These are phyloP conservation scores for Crucibulum laeve DNA, from an alignment of 768 basidiomycete species.

Conservation along the genomic window DNA sequence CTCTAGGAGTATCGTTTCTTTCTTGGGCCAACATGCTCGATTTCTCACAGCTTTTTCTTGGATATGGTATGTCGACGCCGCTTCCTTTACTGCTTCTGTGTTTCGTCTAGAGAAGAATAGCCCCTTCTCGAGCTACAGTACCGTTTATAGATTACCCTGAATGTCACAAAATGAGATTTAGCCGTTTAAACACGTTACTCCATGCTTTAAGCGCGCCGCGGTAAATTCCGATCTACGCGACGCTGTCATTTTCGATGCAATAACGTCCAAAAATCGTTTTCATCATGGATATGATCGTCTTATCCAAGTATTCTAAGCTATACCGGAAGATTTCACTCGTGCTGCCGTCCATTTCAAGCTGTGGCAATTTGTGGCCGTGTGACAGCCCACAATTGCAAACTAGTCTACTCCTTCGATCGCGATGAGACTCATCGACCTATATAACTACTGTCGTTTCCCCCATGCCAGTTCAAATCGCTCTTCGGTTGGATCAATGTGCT, in stretches of 20 bases:
- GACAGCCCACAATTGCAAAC: constrained; percentile 12
- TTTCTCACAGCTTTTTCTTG: not conserved
- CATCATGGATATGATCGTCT: constrained; percentile 13
- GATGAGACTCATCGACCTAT: constrained; percentile 19
- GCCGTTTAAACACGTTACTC: not conserved
- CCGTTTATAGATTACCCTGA: constrained; percentile 8
- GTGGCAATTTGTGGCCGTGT: constrained; percentile 11
- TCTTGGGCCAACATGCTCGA: not conserved
- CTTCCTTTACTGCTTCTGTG: no score
- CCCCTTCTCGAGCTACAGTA: not conserved
- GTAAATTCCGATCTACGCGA: constrained; percentile 20
- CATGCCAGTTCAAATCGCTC: constrained; percentile 13
- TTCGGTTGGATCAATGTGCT: constrained; percentile 9
- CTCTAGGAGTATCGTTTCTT: not conserved
- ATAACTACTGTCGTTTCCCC: constrained; percentile 16
- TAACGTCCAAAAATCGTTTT: constrained; percentile 8
- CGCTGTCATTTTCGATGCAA: constrained; percentile 10
- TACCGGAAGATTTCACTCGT: constrained; percentile 12
- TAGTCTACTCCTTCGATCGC: constrained; percentile 14
- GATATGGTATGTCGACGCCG: no score
- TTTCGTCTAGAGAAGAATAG: not conserved
- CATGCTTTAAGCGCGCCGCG: no score
- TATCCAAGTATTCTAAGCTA: constrained; percentile 13
- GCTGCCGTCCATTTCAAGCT: constrained; percentile 15
- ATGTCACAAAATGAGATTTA: no score